Conservation (phyloP, 257 asterid species). For the Penstemon barbatus region DNA sequence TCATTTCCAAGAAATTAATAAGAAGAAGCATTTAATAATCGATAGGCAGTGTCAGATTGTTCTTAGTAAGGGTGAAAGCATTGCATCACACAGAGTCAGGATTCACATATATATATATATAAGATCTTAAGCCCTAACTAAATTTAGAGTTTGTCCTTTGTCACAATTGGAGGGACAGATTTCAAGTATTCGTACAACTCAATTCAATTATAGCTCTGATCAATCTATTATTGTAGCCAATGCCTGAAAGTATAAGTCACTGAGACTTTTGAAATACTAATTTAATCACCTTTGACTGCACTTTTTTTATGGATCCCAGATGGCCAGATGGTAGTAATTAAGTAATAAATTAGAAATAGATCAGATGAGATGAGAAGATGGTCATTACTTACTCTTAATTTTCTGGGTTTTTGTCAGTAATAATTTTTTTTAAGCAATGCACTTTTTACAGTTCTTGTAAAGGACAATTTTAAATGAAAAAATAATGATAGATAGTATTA, state of each 20-base stretch:
- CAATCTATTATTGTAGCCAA: conserved; percentile 20
- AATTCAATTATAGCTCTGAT: conserved; percentile 19
- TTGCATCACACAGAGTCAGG: conserved; percentile 27
- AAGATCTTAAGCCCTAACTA: conserved; percentile 24
- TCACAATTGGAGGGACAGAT: conserved; percentile 34
- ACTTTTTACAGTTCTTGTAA: background rate
- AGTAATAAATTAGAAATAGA: background rate
- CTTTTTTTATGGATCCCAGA: conserved; percentile 25
- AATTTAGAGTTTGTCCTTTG: conserved; percentile 38
- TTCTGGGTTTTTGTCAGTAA: background rate
- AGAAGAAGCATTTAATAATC: conserved; percentile 21
- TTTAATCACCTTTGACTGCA: conserved; percentile 38
- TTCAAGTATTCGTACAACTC: conserved; percentile 28
- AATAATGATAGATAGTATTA: too few relatives aligned
- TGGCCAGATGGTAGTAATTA: too few relatives aligned
- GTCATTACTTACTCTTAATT: background rate
- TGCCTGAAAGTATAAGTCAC: conserved; percentile 16
- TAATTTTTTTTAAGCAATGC: background rate
- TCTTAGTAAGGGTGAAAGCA: conserved; percentile 18
- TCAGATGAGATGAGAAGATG: background rate
- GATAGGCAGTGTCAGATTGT: conserved; percentile 20
- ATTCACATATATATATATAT: background rate
- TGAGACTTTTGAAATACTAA: conserved; percentile 6
- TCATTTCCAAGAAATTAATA: background rate
- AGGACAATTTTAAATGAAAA: background rate